Evolutionary conservation across 1,284 basidiomycete genomes (phyloP), one percentile per base, ranked within the genome.

Genomic region (Phylloboletellus chloephorus): DNA sequence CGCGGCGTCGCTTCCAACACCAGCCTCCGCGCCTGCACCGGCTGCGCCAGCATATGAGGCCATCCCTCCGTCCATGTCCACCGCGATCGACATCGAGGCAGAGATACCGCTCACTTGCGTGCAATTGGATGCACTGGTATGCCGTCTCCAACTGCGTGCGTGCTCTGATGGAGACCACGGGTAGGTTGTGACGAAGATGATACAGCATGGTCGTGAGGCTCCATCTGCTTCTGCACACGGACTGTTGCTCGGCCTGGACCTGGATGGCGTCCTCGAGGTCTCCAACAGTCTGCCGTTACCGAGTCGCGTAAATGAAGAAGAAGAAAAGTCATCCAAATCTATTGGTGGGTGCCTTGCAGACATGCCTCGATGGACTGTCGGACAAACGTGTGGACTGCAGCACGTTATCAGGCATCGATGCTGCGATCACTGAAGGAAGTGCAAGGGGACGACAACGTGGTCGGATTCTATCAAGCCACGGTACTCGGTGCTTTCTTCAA

Each of bases 401-500:
- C 74, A 37, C 80, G 84, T 29, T 94, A 94, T 65, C 90, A 93
- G 60, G 70, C 77, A 23, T 78, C 84, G 44, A 91, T 95, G 88
- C 71, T 95, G 36, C 80, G 84, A 40, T 83, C 89, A 29, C 69
- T 95, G 58, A 85, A 88, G 57, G 90, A 97, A 62, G 91, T 98
- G 46, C 88, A 92, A 62, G 82, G 87, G 41, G 94, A 97, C 59
- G 93, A 95, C 63, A 92, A 88, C 54, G 80, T 96, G 35, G 89
- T 98, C 43, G 96, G 96, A 31, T 92, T 97, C 66, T 99, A 99
- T 73, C 91, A 96, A 64, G 87, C 86, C 33, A 90, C 85, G 33
- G 80, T 83, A 13, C 74, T 91, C 38, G 91, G 92, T 28, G 91
- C 91, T n/a, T 97, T 95, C 66, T 85, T 90, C 67, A 88, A 83